phyloP scores from a whole-genome alignment of 2,329 filamentous ascomycete genomes.

The Neonectria punicea region DNA sequence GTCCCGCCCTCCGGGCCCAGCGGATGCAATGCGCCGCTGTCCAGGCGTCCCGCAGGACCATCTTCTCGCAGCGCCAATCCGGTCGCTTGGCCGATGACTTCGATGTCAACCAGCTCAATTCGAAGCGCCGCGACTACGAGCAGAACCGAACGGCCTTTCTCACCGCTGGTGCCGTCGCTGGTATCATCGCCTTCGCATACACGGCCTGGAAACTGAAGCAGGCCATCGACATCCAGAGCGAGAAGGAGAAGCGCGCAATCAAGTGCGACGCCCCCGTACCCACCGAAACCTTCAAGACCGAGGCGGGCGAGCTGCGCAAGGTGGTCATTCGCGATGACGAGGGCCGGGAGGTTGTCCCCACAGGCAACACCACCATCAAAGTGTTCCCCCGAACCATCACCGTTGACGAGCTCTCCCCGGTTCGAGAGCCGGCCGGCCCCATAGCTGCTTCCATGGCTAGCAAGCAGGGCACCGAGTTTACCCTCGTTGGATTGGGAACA shows the following conservation, averaged over 20 bases:
- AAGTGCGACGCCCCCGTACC: constrained; percentile 53
- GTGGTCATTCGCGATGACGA: constrained; percentile 73
- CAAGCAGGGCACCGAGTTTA: constrained; percentile 75
- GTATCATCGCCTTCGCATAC: constrained; percentile 61
- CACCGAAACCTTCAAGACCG: constrained; percentile 58
- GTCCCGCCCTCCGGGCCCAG: constrained; percentile 43
- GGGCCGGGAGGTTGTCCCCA: constrained; percentile 79
- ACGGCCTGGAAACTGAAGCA: constrained; percentile 63
- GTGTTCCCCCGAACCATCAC: constrained; percentile 79
- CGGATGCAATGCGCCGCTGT: constrained; percentile 37
- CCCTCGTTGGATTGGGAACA: constrained; percentile 86
- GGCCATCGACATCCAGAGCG: constrained; percentile 47
- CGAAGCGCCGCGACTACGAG: constrained; percentile 60
- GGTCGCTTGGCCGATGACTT: constrained; percentile 58
- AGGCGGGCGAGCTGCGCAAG: constrained; percentile 63
- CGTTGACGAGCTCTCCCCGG: constrained; percentile 58
- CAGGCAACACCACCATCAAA: constrained; percentile 83
- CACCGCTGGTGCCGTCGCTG: constrained; percentile 60
- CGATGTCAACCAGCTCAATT: constrained; percentile 60
- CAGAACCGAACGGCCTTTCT: constrained; percentile 63
- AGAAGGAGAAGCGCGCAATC: constrained; percentile 55
- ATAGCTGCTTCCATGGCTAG: constrained; percentile 51
- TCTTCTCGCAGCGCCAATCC: constrained; percentile 44
- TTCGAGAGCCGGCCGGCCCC: constrained; percentile 44
- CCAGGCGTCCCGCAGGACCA: constrained; percentile 39